phyloP scores from a whole-genome alignment of 192 early-diverging fungal genomes.

The Coemansia guatemalensis region DNA sequence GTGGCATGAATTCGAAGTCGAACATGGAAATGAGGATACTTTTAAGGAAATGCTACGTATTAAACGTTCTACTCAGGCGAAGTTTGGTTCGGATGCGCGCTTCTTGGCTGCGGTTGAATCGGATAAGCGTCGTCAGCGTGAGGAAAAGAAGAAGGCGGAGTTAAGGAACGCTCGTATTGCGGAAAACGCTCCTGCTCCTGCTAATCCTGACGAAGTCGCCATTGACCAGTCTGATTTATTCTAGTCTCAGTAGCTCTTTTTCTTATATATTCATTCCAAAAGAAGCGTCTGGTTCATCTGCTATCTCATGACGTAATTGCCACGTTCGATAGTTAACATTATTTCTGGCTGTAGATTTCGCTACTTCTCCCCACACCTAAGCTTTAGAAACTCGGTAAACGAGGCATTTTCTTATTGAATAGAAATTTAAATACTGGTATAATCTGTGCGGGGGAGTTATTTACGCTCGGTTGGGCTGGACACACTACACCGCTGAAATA shows the following conservation, averaged over 20 bases:
- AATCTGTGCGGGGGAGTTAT: no score
- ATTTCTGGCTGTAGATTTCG: no score
- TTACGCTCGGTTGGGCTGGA: no score
- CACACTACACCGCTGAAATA: no score
- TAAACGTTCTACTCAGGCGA: constrained; percentile 85
- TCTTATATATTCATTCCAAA: neutral
- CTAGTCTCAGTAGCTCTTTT: neutral
- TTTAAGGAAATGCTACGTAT: constrained; percentile 98
- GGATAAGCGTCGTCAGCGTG: constrained; percentile 9
- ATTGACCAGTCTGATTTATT: constrained; percentile 20
- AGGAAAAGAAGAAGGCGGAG: neutral
- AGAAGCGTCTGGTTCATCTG: no score
- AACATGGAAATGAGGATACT: constrained; percentile 96
- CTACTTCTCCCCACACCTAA: no score
- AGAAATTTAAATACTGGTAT: no score
- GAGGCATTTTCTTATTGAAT: no score
- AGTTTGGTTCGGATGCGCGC: constrained; percentile 75
- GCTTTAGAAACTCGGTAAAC: no score
- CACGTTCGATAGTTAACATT: no score
- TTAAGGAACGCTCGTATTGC: neutral
- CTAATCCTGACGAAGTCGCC: constrained; percentile 27
- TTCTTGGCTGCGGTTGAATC: constrained; percentile 54
- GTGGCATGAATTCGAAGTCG: constrained; percentile 98
- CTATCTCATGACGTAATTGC: no score
- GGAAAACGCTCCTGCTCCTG: neutral